Percentiles rank a stretch among this genome's conserved stretches.
These are phyloP conservation scores for Pseudomassariella vexata DNA, from an alignment of 2,329 filamentous ascomycete species.

Conservation along the genomic window DNA sequence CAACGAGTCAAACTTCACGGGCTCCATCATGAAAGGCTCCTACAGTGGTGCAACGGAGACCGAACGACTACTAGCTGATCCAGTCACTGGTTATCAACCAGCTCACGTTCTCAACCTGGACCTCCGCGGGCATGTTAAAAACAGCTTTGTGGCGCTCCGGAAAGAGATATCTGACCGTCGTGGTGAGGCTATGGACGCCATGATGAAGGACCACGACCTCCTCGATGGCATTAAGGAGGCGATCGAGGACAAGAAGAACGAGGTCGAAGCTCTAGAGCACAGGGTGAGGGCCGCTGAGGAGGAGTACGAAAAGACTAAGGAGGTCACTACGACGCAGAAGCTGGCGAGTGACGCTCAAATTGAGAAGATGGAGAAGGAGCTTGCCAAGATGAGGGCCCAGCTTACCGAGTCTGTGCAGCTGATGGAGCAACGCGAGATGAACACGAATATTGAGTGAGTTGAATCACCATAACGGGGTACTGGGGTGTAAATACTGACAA, in stretches of 20 bases:
- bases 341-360: constrained; percentile 87
- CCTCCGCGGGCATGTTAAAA: constrained; percentile 76
- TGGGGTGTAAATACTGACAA: constrained; percentile 3
- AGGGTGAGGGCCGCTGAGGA: constrained; percentile 82
- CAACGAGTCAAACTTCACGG: constrained; percentile 73
- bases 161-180: constrained; percentile 92
- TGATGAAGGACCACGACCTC: constrained; percentile 91
- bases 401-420: constrained; percentile 82
- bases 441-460: constrained; percentile 85
- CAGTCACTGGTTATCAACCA: constrained; percentile 82
- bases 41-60: constrained; percentile 40
- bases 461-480: no score
- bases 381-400: constrained; percentile 84
- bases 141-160: constrained; percentile 67
- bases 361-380: constrained; percentile 97
- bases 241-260: constrained; percentile 89
- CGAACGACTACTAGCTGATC: constrained; percentile 76
- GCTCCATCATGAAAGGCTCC: constrained; percentile 49
- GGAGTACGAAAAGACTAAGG: constrained; percentile 90
- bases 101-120: constrained; percentile 85
- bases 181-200: constrained; percentile 74
- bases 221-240: constrained; percentile 94
- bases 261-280: constrained; percentile 89
- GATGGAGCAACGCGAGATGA: constrained; percentile 94
- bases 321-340: constrained; percentile 79